phyloP scores from a whole-genome alignment of 1,139 yeast species.

The Blastobotrys proliferans region DNA sequence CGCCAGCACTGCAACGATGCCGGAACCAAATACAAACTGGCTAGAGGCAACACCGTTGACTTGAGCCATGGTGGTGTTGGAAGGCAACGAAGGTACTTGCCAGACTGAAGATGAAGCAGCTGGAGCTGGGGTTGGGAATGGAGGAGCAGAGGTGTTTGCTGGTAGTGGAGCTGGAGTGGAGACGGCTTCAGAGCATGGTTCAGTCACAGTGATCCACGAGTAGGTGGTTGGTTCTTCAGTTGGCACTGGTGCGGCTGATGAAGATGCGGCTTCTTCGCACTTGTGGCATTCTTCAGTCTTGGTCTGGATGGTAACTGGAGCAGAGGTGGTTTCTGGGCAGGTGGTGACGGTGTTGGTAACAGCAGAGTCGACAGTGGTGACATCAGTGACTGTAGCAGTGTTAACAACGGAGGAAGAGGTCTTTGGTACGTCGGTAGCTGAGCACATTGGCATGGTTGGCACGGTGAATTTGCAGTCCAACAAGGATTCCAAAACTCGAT shows the following conservation, averaged over 20 bases:
- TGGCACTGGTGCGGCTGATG: too few species aligned
- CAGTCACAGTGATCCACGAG: too few species aligned
- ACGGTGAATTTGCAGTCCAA: conserved; percentile 18
- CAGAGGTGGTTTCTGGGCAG: background rate
- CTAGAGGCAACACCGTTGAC: background rate
- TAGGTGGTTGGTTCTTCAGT: too few species aligned
- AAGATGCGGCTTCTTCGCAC: too few species aligned
- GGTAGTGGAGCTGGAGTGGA: background rate
- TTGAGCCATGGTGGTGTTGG: background rate
- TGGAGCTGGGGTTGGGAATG: background rate
- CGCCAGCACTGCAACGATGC: background rate
- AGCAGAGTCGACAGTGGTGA: too few species aligned
- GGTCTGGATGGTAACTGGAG: too few species aligned
- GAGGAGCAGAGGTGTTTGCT: background rate
- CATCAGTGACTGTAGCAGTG: background rate
- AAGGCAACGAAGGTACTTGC: too few species aligned
- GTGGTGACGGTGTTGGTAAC: background rate
- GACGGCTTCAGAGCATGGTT: background rate
- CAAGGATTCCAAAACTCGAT: conserved; percentile 12
- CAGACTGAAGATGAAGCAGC: background rate
- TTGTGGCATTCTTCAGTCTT: too few species aligned
- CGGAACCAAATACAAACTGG: background rate
- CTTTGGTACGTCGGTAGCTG: too few species aligned
- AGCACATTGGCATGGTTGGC: conserved; percentile 20
- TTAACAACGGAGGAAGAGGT: conserved; percentile 8